Evolutionary conservation across 139 green algal species (phyloP).

Genomic region (Closterium sp.): DNA sequence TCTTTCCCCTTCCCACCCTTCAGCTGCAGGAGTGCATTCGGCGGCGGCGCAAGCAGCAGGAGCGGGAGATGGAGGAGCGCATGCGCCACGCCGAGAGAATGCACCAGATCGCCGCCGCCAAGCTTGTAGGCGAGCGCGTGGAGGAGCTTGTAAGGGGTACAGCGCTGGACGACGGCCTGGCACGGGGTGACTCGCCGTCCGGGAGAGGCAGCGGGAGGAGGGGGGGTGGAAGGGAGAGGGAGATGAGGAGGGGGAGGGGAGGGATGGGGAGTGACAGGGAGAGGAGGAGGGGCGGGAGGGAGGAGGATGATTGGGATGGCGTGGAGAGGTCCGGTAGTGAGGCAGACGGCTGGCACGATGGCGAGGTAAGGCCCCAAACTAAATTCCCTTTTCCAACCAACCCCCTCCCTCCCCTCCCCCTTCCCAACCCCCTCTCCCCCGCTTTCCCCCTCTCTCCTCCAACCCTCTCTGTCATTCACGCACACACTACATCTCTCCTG

Average conservation of each 20-base stretch:
- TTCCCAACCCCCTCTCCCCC: too few relatives aligned
- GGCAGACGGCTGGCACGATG: background rate
- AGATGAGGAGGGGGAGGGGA: background rate
- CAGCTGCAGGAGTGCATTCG: conserved; percentile 20
- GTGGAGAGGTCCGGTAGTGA: background rate
- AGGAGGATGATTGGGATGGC: background rate
- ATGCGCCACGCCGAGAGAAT: background rate
- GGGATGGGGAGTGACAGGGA: background rate
- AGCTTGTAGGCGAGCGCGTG: conserved; percentile 7
- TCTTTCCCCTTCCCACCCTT: background rate
- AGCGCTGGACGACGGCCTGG: background rate
- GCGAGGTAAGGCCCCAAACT: too few relatives aligned
- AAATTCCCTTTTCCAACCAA: too few relatives aligned
- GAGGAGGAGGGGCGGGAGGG: background rate
- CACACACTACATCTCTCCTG: too few relatives aligned
- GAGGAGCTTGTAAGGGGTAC: background rate
- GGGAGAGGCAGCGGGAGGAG: background rate
- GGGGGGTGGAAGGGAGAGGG: background rate
- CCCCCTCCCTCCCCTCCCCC: too few relatives aligned
- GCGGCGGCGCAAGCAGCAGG: background rate
- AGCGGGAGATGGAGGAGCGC: conserved; percentile 17
- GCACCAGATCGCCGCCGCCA: conserved; percentile 6
- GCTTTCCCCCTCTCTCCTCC: too few relatives aligned
- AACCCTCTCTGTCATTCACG: too few relatives aligned
- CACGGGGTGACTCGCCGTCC: background rate